These are phyloP conservation scores for Tulasnella sp. DNA, from an alignment of 768 basidiomycete genomes.

Conservation along the genomic window DNA sequence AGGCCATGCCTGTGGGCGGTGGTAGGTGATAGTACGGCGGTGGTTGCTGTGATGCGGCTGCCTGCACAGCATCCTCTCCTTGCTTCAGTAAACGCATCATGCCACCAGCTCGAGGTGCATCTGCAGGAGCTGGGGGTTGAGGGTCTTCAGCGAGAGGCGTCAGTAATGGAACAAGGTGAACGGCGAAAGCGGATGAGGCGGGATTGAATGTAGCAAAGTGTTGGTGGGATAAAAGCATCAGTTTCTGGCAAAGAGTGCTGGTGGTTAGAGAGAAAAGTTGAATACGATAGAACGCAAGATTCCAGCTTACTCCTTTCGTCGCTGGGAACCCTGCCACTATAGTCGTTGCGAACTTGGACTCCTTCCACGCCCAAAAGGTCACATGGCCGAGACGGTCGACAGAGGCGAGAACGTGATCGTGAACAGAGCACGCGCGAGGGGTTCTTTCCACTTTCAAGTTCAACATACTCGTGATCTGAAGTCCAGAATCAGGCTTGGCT, in stretches of 20 bases:
- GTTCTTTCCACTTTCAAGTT: slow-evolving; percentile 28
- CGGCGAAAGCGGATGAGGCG: slow-evolving; percentile 30
- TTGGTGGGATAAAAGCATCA: slow-evolving; percentile 28
- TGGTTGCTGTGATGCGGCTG: slow-evolving; percentile 2
- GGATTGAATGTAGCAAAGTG: slow-evolving; percentile 32
- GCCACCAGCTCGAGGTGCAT: not conserved
- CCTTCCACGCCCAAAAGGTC: slow-evolving; percentile 29
- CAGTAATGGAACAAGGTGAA: slow-evolving; percentile 23
- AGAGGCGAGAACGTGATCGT: slow-evolving; percentile 27
- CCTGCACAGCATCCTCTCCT: slow-evolving; percentile 3
- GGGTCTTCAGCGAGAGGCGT: slow-evolving; percentile 12
- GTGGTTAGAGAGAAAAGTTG: no score
- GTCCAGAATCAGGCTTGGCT: not conserved
- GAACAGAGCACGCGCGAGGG: slow-evolving; percentile 31
- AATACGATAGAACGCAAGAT: no score
- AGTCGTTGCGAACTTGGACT: slow-evolving; percentile 15
- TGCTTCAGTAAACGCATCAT: slow-evolving; percentile 16
- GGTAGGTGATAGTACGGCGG: slow-evolving; percentile 9
- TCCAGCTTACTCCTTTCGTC: slow-evolving; percentile 24
- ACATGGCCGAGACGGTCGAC: slow-evolving; percentile 30
- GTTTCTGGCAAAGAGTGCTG: not conserved
- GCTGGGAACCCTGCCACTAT: slow-evolving; percentile 28
- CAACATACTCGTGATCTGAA: slow-evolving; percentile 15
- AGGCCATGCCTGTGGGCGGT: not conserved
- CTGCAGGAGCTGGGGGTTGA: not conserved